These are phyloP conservation scores for Paraconiothyrium brasiliense DNA, from an alignment of 2,329 filamentous ascomycete genomes.

Conservation along the genomic window DNA sequence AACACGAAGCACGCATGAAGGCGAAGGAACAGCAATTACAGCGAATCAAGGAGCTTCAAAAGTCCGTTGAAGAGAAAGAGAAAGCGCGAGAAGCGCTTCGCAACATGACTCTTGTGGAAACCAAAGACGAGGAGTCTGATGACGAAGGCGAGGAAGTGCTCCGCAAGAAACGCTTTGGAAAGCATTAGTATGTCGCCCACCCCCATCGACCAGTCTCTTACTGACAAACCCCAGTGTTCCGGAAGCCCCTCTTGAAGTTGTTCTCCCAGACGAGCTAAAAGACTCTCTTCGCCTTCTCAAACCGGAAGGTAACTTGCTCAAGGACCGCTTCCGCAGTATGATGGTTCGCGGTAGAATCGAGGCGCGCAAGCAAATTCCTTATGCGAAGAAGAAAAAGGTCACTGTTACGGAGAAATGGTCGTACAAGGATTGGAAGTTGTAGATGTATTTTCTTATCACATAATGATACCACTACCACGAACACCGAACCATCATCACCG, in stretches of 20 bases:
- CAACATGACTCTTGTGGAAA: slow-evolving; percentile 36
- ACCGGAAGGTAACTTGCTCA: slow-evolving; percentile 94
- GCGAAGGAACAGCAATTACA: slow-evolving; percentile 76
- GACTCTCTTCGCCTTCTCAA: slow-evolving; percentile 66
- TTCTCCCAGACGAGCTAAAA: slow-evolving; percentile 60
- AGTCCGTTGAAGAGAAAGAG: slow-evolving; percentile 70
- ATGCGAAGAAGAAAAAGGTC: slow-evolving; percentile 82
- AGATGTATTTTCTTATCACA: neutral
- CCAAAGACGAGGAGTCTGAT: slow-evolving; percentile 38
- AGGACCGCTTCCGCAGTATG: slow-evolving; percentile 89
- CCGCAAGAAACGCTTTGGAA: slow-evolving; percentile 76
- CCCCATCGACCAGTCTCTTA: neutral
- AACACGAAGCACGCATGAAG: slow-evolving; percentile 79
- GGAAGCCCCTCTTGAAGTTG: slow-evolving; percentile 66
- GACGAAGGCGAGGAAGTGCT: slow-evolving; percentile 59
- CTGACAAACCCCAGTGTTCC: slow-evolving; percentile 65
- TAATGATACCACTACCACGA: slow-evolving; percentile 11
- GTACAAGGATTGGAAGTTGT: slow-evolving; percentile 88
- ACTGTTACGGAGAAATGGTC: slow-evolving; percentile 95
- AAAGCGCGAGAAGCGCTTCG: slow-evolving; percentile 43
- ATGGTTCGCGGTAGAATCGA: slow-evolving; percentile 91
- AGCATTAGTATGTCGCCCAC: slow-evolving; percentile 58
- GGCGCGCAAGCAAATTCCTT: slow-evolving; percentile 77
- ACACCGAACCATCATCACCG: neutral
- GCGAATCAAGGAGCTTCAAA: slow-evolving; percentile 75